Base-by-base conservation (phyloP, 495 filamentous ascomycete genomes). In the Aspergillus haitiensis region DNA sequence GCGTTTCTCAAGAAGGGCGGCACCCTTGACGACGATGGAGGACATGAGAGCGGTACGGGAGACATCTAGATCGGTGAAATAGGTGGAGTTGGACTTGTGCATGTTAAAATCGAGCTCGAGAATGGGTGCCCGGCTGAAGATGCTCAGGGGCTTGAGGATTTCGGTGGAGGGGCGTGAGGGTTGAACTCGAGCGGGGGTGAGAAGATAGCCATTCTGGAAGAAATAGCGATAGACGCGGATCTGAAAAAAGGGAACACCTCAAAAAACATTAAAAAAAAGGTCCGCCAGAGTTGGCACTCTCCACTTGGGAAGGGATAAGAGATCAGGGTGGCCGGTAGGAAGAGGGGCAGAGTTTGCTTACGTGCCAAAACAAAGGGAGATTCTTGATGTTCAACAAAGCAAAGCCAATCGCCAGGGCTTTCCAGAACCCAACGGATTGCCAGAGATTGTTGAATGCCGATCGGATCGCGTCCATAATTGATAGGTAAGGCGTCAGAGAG, bases 41-140 rank as follows among this genome's bases (percentile, higher is more conserved):
- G 77, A 77, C 15, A 87, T 71, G 27, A 82, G 74, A 32, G 83
- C 78, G 0, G 85, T 86, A 9, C 90, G 86, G 39, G 84, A 80
- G 33, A 92, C 81, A 71, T 93, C 90, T 27, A 92, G 82, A 70
- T 94, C 90, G 64, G 85, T 78, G 72, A 93, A 93, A 79, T 92
- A 94, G 10, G 90, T 94, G 52, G 79, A 84, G 76, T 94, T 94
- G 67, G 83, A 87, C 69, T 94, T 94, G 81, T 94, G 90, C 46
- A 89, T 64, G 77, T 94, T 93, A 75, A 90, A 88, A 72, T 94
- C 90, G 68, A 83, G 85, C 69, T 94, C 90, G 64, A 83, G 78
- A 11, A 89, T 70, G 0, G 74, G 66, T n/a, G 77, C 72, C 64
- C 76, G 78, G 33, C 78, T 72, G 55, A 67, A 65, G 31, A 78